Evolutionary conservation across 2,329 filamentous ascomycete genomes (phyloP).

Genomic region (Fusarium avenaceum): DNA sequence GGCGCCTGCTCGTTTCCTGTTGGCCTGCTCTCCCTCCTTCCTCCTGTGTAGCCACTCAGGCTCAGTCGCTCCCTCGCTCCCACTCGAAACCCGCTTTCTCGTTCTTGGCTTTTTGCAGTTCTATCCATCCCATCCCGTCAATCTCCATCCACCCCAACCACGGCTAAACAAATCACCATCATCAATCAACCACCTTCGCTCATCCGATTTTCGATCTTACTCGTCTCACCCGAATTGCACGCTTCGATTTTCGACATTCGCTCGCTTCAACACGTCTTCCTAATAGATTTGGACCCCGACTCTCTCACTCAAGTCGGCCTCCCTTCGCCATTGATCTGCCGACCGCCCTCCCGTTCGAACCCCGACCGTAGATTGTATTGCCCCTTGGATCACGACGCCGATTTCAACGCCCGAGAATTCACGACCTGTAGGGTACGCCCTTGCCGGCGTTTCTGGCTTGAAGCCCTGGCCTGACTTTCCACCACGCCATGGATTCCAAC

Average conservation of each 20-base stretch:
- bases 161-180: slow-evolving; percentile 16
- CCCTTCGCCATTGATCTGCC: slow-evolving; percentile 27
- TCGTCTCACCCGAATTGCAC: slow-evolving; percentile 4
- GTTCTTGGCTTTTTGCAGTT: slow-evolving; percentile 45
- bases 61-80: slow-evolving; percentile 38
- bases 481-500: slow-evolving; percentile 57
- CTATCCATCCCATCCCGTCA: slow-evolving; percentile 38
- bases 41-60: slow-evolving; percentile 38
- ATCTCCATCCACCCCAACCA: slow-evolving; percentile 39
- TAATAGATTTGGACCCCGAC: neutral
- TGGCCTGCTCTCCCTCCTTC: slow-evolving; percentile 39
- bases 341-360: slow-evolving; percentile 22
- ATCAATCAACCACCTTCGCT: slow-evolving; percentile 23
- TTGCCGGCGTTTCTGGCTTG: slow-evolving; percentile 46
- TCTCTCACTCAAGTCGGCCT: slow-evolving; percentile 20
- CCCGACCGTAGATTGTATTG: slow-evolving; percentile 22
- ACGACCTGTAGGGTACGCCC: slow-evolving; percentile 45
- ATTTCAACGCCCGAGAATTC: slow-evolving; percentile 35
- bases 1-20: slow-evolving; percentile 42
- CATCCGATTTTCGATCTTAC: slow-evolving; percentile 4
- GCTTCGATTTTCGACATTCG: slow-evolving; percentile 11
- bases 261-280: slow-evolving; percentile 22
- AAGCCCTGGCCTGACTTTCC: slow-evolving; percentile 39
- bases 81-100: slow-evolving; percentile 42
- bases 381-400: slow-evolving; percentile 35